Conservation (phyloP, 805 yeast species). For the Candida takata region DNA sequence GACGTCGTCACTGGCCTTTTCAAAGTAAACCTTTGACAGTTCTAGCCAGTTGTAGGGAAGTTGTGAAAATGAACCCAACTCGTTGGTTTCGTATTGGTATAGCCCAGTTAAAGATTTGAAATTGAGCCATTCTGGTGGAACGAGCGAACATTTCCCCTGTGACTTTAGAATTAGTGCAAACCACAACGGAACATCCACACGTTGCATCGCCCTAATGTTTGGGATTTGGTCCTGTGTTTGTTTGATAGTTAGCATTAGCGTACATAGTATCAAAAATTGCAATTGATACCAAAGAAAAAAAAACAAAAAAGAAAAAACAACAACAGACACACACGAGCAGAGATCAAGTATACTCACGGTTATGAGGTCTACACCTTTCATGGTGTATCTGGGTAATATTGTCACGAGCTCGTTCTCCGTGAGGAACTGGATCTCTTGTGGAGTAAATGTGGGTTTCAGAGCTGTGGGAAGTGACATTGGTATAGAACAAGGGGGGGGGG, state of each 20-base stretch:
- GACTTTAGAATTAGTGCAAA: conserved; percentile 74
- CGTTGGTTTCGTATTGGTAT: conserved; percentile 59
- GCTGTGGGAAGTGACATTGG: conserved; percentile 58
- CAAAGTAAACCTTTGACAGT: conserved; percentile 58
- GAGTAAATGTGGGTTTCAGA: conserved; percentile 51
- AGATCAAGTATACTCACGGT: conserved; percentile 35
- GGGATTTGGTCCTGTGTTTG: conserved; percentile 42
- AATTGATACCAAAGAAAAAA: no score
- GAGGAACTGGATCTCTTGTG: conserved; percentile 73
- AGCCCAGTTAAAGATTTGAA: conserved; percentile 43
- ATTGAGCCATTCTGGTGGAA: conserved; percentile 81
- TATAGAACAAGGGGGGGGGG: no score
- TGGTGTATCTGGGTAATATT: conserved; percentile 71
- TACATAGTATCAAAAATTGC: no score
- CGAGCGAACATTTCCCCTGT: conserved; percentile 79
- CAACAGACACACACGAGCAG: no score
- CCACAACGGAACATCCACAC: conserved; percentile 78
- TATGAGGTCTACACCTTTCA: conserved; percentile 57
- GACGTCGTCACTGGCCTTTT: conserved; percentile 71
- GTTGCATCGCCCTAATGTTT: conserved; percentile 55
- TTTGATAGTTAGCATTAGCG: conserved; percentile 22
- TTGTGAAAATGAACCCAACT: conserved; percentile 52
- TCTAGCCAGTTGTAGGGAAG: conserved; percentile 92
- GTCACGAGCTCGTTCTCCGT: conserved; percentile 74
- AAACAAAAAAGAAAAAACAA: no score